Conservation (phyloP, 2,329 filamentous ascomycete species). For the Pseudomassariella vexata region DNA sequence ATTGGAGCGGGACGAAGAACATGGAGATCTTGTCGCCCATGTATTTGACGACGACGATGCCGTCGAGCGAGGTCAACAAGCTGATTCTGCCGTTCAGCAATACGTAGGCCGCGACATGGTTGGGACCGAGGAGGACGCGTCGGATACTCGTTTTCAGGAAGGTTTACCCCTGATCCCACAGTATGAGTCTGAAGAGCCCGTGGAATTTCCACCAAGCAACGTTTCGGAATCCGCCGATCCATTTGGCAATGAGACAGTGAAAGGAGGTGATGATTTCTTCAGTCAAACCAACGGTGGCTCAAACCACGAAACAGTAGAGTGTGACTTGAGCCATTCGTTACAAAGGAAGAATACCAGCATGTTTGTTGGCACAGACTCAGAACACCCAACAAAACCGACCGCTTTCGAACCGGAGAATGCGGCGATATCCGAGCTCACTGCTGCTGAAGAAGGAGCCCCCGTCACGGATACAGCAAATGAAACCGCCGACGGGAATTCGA, state of each 20-base stretch:
- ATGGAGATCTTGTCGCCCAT: constrained; percentile 31
- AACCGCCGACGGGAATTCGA: constrained; percentile 15
- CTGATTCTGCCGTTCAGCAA: constrained; percentile 21
- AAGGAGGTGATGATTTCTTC: constrained; percentile 59
- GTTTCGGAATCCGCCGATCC: constrained; percentile 20
- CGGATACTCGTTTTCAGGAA: constrained; percentile 62
- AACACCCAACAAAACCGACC: constrained; percentile 1
- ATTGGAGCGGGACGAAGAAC: constrained; percentile 41
- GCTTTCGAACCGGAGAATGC: constrained; percentile 16
- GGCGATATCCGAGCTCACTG: constrained; percentile 14
- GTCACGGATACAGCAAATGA: constrained; percentile 7
- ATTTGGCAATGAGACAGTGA: constrained; percentile 38
- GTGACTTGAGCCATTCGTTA: constrained; percentile 30
- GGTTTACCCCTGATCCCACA: constrained; percentile 57
- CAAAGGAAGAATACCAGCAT: constrained; percentile 67
- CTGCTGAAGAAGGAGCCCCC: constrained; percentile 5
- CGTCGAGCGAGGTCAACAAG: constrained; percentile 11
- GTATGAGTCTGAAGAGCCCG: constrained; percentile 19
- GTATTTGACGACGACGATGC: constrained; percentile 25
- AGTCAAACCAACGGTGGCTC: constrained; percentile 35
- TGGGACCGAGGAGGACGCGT: constrained; percentile 33
- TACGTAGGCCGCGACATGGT: constrained; percentile 38
- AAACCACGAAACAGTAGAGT: constrained; percentile 19
- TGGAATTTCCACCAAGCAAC: constrained; percentile 16
- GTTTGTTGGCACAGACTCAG: constrained; percentile 42